These are phyloP conservation scores for Microbotryum saponariae DNA, from an alignment of 1,284 basidiomycete species.

Conservation along the genomic window DNA sequence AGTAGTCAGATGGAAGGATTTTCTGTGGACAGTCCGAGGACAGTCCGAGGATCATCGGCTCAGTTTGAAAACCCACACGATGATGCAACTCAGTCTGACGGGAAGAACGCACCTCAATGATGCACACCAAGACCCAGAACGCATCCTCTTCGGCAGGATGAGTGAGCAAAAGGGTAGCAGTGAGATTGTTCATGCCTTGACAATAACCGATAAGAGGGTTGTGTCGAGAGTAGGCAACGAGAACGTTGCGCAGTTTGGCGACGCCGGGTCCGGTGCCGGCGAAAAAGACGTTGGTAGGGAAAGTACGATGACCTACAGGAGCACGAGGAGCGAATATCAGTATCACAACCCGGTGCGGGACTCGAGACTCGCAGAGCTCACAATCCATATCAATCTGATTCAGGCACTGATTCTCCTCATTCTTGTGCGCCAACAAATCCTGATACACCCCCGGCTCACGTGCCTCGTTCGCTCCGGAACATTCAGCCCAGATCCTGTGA, in stretches of 20 bases:
- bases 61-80: background rate
- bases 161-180: constrained; percentile 84
- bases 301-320: constrained; percentile 52
- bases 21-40: constrained; percentile 29
- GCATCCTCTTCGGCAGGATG: constrained; percentile 93
- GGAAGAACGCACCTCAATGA: constrained; percentile 77
- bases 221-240: constrained; percentile 80
- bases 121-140: constrained; percentile 87
- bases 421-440: constrained; percentile 64
- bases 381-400: constrained; percentile 90
- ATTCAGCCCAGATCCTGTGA: constrained; percentile 64
- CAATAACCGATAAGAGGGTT: constrained; percentile 49
- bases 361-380: constrained; percentile 45
- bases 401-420: constrained; percentile 51
- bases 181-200: constrained; percentile 90
- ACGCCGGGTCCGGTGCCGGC: constrained; percentile 91
- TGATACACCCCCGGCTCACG: constrained; percentile 84
- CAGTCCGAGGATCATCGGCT: too few relatives aligned
- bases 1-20: constrained; percentile 44
- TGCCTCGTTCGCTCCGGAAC: constrained; percentile 82
- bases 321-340: background rate
- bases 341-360: background rate
- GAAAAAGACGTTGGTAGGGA: constrained; percentile 95
- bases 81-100: constrained; percentile 25
- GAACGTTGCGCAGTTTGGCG: constrained; percentile 75